A percentile compares a stretch with the other conserved stretches of the same genome.
Evolutionary conservation across 2,329 filamentous ascomycete genomes (phyloP).

Genomic region (Arthroderma sp.): DNA sequence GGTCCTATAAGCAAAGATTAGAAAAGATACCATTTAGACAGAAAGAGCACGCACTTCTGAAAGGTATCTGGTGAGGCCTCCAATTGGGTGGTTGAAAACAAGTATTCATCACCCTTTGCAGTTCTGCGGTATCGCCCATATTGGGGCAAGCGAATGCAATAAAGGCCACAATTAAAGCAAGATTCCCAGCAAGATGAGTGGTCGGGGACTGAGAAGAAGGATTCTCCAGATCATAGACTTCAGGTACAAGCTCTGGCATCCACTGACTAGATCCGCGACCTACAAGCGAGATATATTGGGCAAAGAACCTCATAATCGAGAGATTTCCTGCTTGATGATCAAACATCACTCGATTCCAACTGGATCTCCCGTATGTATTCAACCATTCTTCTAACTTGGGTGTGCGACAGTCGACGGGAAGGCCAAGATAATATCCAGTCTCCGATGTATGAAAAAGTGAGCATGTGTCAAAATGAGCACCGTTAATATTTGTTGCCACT

Average conservation of each 20-base stretch:
- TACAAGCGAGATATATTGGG: slow-evolving; percentile 9
- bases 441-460: slow-evolving; percentile 11
- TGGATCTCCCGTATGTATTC: not conserved
- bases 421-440: slow-evolving; percentile 7
- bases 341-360: slow-evolving; percentile 11
- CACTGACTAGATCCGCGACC: slow-evolving; percentile 9
- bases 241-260: slow-evolving; percentile 14
- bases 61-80: slow-evolving; percentile 4
- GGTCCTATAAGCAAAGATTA: slow-evolving; percentile 3
- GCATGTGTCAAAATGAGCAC: slow-evolving; percentile 5
- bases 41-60: slow-evolving; percentile 8
- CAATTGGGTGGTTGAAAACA: slow-evolving; percentile 12
- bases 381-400: slow-evolving; percentile 1
- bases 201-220: not conserved
- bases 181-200: slow-evolving; percentile 11
- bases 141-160: slow-evolving; percentile 12
- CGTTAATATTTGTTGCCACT: not conserved
- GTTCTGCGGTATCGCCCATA: not conserved
- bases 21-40: not conserved
- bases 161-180: slow-evolving; percentile 14
- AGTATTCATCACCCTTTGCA: slow-evolving; percentile 1
- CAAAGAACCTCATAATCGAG: slow-evolving; percentile 9
- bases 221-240: slow-evolving; percentile 6
- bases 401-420: slow-evolving; percentile 10
- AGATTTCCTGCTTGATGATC: slow-evolving; percentile 2